phyloP scores from a whole-genome alignment of 2,329 filamentous ascomycete genomes.

The Fusarium duplospermum region DNA sequence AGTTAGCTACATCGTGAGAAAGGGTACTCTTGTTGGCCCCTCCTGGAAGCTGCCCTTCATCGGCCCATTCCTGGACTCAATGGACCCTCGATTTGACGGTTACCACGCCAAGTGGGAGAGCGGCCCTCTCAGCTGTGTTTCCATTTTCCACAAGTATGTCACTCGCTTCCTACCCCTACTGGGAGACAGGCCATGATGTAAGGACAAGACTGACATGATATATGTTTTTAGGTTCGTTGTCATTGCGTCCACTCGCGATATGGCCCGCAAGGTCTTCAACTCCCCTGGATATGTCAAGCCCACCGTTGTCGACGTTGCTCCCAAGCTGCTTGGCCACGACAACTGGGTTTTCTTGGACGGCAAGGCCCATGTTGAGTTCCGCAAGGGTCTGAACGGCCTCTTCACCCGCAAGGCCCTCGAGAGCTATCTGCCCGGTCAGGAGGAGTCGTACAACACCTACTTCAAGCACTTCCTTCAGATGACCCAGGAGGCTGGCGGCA shows the following conservation, averaged over 20 bases:
- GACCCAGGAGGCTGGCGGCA: constrained; percentile 76
- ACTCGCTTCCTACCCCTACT: background rate
- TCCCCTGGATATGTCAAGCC: constrained; percentile 93
- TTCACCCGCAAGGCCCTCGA: constrained; percentile 93
- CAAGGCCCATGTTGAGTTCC: constrained; percentile 94
- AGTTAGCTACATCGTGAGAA: constrained; percentile 82
- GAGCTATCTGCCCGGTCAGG: constrained; percentile 89
- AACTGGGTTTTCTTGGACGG: constrained; percentile 99
- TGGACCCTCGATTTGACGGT: constrained; percentile 90
- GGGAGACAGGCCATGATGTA: background rate
- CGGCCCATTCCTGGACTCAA: constrained; percentile 92
- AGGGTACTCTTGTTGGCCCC: constrained; percentile 81
- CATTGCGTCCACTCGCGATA: constrained; percentile 93
- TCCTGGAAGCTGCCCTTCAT: constrained; percentile 85
- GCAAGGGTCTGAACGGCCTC: constrained; percentile 93
- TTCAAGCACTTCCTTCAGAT: constrained; percentile 82
- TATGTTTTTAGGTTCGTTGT: constrained; percentile 81
- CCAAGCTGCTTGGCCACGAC: constrained; percentile 89
- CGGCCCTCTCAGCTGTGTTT: constrained; percentile 93
- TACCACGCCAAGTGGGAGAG: constrained; percentile 95
- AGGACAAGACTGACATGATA: constrained; percentile 14
- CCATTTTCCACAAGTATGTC: constrained; percentile 95
- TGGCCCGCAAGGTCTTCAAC: constrained; percentile 97
- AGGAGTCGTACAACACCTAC: constrained; percentile 90
- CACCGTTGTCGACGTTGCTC: constrained; percentile 92